phyloP scores from a whole-genome alignment of 257 asterid genomes.

The Cinchona pubescens region DNA sequence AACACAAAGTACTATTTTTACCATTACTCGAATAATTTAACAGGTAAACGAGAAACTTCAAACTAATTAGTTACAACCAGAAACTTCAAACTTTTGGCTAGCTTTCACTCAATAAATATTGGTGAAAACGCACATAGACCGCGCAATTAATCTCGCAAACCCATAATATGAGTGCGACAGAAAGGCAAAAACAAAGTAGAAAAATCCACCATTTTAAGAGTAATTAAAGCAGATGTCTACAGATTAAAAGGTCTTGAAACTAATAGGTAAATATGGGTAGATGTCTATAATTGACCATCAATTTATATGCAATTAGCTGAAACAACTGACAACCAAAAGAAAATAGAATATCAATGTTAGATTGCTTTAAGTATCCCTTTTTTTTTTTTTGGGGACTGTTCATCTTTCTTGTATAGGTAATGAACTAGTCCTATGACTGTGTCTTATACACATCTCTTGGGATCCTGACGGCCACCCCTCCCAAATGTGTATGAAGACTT shows the following conservation, averaged over 20 bases:
- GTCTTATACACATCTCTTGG: no score
- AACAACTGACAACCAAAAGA: not conserved
- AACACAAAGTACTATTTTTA: not conserved
- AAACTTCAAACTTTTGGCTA: not conserved
- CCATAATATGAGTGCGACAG: not conserved
- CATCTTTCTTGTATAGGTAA: no score
- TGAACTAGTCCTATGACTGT: no score
- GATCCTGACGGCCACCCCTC: slow-evolving; percentile 98
- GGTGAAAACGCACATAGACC: no score
- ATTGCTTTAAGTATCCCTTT: not conserved
- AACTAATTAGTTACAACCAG: not conserved
- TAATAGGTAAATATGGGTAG: not conserved
- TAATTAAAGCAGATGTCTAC: not conserved
- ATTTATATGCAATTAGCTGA: not conserved
- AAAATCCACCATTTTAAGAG: not conserved
- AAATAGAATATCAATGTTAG: not conserved
- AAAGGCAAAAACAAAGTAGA: not conserved
- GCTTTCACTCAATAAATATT: not conserved
- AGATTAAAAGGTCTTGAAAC: not conserved
- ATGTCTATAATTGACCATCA: not conserved
- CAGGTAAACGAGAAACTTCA: not conserved
- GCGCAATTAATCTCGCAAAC: not conserved
- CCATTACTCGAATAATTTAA: not conserved
- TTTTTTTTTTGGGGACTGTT: no score
- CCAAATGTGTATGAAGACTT: slow-evolving; percentile 96